Percentiles rank a stretch among this genome's conserved stretches.
Evolutionary conservation across 352 stramenopile species (phyloP).

Genomic region (Phytophthora vignae): DNA sequence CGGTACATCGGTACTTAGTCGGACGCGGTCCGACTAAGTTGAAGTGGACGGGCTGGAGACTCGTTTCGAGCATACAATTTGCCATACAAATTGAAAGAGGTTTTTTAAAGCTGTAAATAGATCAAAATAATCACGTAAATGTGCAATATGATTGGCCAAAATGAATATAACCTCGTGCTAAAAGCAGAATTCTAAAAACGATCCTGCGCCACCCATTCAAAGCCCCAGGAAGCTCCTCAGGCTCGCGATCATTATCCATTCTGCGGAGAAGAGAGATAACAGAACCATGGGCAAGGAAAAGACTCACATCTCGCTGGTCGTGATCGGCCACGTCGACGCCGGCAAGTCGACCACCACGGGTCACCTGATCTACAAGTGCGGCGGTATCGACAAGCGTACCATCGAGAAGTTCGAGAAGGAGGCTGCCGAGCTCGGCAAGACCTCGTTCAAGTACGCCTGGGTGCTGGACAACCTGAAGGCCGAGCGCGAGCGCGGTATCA

Average conservation of each 20-base stretch:
- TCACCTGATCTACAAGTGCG: slow-evolving; percentile 85
- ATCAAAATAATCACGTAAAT: too few relatives aligned
- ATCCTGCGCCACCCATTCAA: slow-evolving; percentile 46
- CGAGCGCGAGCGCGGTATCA: slow-evolving; percentile 98
- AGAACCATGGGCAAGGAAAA: slow-evolving; percentile 79
- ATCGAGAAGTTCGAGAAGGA: slow-evolving; percentile 99
- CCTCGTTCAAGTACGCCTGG: slow-evolving; percentile 99
- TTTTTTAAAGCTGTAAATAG: too few relatives aligned
- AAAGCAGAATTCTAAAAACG: slow-evolving; percentile 35
- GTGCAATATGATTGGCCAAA: slow-evolving; percentile 15
- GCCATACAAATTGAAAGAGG: too few relatives aligned
- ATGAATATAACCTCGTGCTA: slow-evolving; percentile 34
- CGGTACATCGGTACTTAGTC: too few relatives aligned
- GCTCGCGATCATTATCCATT: slow-evolving; percentile 53
- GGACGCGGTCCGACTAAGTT: slow-evolving; percentile 5
- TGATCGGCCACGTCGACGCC: slow-evolving; percentile 97
- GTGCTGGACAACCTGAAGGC: slow-evolving; percentile 99
- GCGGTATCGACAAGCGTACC: slow-evolving; percentile 98
- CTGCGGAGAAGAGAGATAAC: slow-evolving; percentile 51
- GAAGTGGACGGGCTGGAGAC: slow-evolving; percentile 15
- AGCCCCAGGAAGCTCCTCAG: background rate
- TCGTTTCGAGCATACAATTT: too few relatives aligned
- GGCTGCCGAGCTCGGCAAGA: slow-evolving; percentile 96
- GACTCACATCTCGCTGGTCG: slow-evolving; percentile 92
- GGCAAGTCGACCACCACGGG: slow-evolving; percentile 98